phyloP scores from a whole-genome alignment of 495 filamentous ascomycete species.

The Cudoniella acicularis region DNA sequence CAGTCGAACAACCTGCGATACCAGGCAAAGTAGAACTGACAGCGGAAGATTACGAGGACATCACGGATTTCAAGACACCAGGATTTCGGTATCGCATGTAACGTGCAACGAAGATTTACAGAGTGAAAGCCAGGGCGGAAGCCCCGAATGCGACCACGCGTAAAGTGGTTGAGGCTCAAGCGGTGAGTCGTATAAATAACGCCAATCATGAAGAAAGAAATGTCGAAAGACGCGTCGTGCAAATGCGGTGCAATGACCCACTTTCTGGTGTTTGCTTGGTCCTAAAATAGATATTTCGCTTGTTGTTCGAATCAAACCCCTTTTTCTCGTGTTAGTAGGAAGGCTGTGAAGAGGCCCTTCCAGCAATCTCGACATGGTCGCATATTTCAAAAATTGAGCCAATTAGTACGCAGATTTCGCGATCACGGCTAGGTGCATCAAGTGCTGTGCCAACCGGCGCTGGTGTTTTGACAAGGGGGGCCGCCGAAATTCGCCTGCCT shows the following conservation, averaged over 20 bases:
- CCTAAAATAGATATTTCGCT: not conserved
- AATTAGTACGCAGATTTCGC: too few species aligned
- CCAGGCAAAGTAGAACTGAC: conserved; percentile 34
- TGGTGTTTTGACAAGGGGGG: too few species aligned
- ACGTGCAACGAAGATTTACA: not conserved
- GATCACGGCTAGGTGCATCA: too few species aligned
- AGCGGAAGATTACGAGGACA: conserved; percentile 46
- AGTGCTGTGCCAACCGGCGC: too few species aligned
- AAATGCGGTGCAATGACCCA: too few species aligned
- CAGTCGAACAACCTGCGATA: conserved; percentile 34
- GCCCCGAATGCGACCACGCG: too few species aligned
- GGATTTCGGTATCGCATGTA: conserved; percentile 46
- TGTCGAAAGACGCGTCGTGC: not conserved
- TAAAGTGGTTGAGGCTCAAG: not conserved
- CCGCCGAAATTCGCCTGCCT: not conserved
- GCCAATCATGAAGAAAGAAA: not conserved
- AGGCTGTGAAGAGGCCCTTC: not conserved
- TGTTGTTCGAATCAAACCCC: not conserved
- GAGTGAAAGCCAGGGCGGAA: too few species aligned
- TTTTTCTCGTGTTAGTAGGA: not conserved
- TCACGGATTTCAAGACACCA: conserved; percentile 47
- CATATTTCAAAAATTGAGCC: too few species aligned
- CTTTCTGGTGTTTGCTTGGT: too few species aligned
- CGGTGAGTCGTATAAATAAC: not conserved
- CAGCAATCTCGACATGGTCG: too few species aligned